Conservation (phyloP, 768 basidiomycete genomes). For the Serpula lacrymans region DNA sequence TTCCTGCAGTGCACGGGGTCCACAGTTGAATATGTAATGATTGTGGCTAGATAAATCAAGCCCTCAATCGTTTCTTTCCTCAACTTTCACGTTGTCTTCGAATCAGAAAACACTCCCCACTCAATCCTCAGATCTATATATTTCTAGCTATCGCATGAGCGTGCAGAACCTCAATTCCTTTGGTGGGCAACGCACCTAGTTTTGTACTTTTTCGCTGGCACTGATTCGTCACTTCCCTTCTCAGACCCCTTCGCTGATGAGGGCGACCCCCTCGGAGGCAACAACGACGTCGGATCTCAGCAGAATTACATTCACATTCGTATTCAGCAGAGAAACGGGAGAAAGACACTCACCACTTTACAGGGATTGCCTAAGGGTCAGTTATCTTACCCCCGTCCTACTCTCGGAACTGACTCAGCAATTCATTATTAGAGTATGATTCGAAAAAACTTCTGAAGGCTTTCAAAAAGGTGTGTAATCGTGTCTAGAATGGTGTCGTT, state of each 20-base stretch:
- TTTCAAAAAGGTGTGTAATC: conserved; percentile 83
- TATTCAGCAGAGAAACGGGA: conserved; percentile 98
- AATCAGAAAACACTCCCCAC: conserved; percentile 37
- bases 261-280: conserved; percentile 75
- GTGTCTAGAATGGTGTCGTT: background rate
- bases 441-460: conserved; percentile 97
- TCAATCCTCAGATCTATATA: conserved; percentile 42
- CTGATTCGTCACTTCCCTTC: conserved; percentile 11
- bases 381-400: conserved; percentile 22
- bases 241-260: conserved; percentile 96
- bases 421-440: conserved; percentile 73
- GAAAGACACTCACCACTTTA: conserved; percentile 96
- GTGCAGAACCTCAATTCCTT: conserved; percentile 86
- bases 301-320: conserved; percentile 91
- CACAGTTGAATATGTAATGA: no score
- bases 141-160: conserved; percentile 79
- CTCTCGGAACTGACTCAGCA: conserved; percentile 12
- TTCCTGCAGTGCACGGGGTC: no score
- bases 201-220: conserved; percentile 4
- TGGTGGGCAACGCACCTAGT: conserved; percentile 43
- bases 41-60: no score
- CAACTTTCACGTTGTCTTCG: conserved; percentile 28
- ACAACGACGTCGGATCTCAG: conserved; percentile 75
- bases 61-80: no score
- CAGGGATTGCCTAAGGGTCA: conserved; percentile 90